Percentiles rank a stretch among this genome's conserved stretches.
Conservation (phyloP, 805 yeast genomes). For the Isabelozyma heimii region DNA sequence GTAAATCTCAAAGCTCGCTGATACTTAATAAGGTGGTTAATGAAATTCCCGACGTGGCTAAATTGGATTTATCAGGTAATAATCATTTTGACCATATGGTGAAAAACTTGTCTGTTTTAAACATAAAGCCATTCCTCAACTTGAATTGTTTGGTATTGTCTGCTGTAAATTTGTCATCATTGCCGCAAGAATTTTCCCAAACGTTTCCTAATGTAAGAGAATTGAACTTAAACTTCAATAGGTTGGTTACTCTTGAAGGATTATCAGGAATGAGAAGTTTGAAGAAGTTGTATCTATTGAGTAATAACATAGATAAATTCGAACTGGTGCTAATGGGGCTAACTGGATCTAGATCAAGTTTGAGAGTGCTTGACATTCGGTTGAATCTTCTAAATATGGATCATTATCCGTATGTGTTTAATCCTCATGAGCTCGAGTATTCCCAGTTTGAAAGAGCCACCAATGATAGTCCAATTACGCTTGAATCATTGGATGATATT, state of each 20-base stretch:
- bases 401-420: slow-evolving; percentile 53
- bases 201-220: slow-evolving; percentile 47
- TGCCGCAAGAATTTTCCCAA: slow-evolving; percentile 36
- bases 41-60: slow-evolving; percentile 22
- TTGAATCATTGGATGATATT: slow-evolving; percentile 50
- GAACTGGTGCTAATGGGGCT: slow-evolving; percentile 30
- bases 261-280: slow-evolving; percentile 33
- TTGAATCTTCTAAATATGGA: slow-evolving; percentile 47
- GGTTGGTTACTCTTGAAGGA: slow-evolving; percentile 30
- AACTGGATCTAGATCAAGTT: slow-evolving; percentile 24
- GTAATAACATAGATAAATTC: slow-evolving; percentile 41
- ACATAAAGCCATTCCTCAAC: slow-evolving; percentile 24
- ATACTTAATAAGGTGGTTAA: slow-evolving; percentile 16
- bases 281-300: slow-evolving; percentile 40
- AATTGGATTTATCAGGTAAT: slow-evolving; percentile 43
- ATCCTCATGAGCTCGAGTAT: slow-evolving; percentile 38
- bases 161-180: slow-evolving; percentile 40
- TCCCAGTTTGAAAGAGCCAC: slow-evolving; percentile 8
- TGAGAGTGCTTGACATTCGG: slow-evolving; percentile 45
- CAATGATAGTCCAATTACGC: slow-evolving; percentile 32
- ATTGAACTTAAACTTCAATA: slow-evolving; percentile 51
- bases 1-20: slow-evolving; percentile 30
- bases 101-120: background rate
- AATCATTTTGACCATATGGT: slow-evolving; percentile 2
- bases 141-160: slow-evolving; percentile 42